Percentiles rank a stretch among this genome's conserved stretches.
Conservation (phyloP, 345 rosid genomes). For the Syzygium aqueum region DNA sequence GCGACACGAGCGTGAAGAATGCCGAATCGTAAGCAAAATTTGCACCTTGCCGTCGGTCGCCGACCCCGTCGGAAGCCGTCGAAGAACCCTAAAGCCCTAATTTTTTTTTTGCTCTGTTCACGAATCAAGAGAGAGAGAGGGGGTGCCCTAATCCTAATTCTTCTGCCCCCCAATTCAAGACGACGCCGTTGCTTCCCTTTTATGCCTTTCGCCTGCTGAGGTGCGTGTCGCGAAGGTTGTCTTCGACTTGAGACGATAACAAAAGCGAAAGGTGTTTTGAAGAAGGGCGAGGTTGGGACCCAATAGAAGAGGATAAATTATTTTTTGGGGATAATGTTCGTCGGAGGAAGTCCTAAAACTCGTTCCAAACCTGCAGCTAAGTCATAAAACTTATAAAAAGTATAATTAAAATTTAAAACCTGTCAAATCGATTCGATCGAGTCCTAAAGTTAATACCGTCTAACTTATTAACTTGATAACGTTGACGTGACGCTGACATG, state of each 20-base stretch:
- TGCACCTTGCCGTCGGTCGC: conserved; percentile 49
- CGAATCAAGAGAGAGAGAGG: conserved; percentile 22
- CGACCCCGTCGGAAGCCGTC: conserved; percentile 38
- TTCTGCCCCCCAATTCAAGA: not conserved
- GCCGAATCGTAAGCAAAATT: not conserved
- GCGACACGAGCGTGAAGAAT: not conserved
- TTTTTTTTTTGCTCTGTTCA: conserved; percentile 6
- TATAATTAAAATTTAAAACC: too few relatives aligned
- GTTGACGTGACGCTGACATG: too few relatives aligned
- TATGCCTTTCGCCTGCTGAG: fast-evolving
- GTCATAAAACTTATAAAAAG: too few relatives aligned
- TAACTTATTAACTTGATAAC: too few relatives aligned
- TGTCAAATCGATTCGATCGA: too few relatives aligned
- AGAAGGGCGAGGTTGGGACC: not conserved
- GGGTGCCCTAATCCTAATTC: not conserved
- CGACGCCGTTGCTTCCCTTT: not conserved
- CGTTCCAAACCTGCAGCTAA: too few relatives aligned
- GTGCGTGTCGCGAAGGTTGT: not conserved
- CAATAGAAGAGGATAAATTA: not conserved
- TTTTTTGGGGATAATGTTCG: too few relatives aligned
- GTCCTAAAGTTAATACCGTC: too few relatives aligned
- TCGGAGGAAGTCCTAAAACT: too few relatives aligned
- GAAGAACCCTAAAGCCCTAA: conserved; percentile 57
- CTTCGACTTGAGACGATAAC: not conserved
- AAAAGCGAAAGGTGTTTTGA: fast-evolving